phyloP scores from a whole-genome alignment of 371 early-diverging fungal genomes.

The Zychaea mexicana region DNA sequence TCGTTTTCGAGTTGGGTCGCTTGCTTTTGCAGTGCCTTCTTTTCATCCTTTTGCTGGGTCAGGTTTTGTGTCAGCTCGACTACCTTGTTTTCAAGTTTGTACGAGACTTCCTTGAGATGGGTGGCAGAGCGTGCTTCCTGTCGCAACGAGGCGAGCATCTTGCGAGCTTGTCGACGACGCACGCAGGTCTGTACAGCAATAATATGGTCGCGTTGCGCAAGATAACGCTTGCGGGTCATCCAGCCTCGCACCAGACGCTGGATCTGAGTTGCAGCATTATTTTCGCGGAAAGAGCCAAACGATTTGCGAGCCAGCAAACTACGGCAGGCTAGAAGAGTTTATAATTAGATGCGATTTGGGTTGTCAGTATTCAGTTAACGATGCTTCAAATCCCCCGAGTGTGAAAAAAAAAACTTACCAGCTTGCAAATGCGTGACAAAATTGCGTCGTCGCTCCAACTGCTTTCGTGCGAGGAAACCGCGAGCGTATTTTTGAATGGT shows the following conservation, averaged over 20 bases:
- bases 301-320: conserved; percentile 57
- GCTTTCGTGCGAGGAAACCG: conserved; percentile 64
- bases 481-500: conserved; percentile 76
- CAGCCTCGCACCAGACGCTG: conserved; percentile 68
- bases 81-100: conserved; percentile 94
- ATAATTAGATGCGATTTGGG: too few species aligned
- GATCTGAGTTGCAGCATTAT: conserved; percentile 77
- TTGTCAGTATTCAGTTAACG: neutral
- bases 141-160: conserved; percentile 63
- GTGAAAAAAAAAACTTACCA: conserved; percentile 29
- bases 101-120: conserved; percentile 90
- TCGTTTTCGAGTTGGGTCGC: conserved; percentile 66
- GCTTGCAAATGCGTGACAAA: conserved; percentile 51
- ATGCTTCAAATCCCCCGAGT: neutral
- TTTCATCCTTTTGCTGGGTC: conserved; percentile 72
- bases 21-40: conserved; percentile 56
- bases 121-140: conserved; percentile 87
- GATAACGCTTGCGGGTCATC: conserved; percentile 61
- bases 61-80: conserved; percentile 90
- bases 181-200: conserved; percentile 79
- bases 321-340: conserved; percentile 27
- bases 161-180: conserved; percentile 73
- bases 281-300: conserved; percentile 57
- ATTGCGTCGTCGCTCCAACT: conserved; percentile 35
- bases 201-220: conserved; percentile 52